Evolutionary conservation across 2,329 filamentous ascomycete species (phyloP), one percentile per base, ranked within the genome.

Genomic region (Fusarium zealandicum): DNA sequence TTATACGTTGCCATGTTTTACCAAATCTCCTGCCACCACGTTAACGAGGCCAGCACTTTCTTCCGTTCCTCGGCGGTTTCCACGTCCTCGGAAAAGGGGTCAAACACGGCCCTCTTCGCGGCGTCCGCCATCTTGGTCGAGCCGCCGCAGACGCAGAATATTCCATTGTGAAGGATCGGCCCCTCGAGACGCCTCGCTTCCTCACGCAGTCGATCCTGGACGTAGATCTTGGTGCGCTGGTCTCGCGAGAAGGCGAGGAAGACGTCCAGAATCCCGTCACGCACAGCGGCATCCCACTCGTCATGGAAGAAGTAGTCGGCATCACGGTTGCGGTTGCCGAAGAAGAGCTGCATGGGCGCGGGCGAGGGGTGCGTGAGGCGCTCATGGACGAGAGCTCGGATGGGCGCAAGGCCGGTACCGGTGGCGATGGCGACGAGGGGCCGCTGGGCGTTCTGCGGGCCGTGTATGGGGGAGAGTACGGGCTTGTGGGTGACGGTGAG

Each of bases 401-500:
- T 86, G 0, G 93, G 93, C 1, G 93, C 93, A 27, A 97, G 78
- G 6, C 93, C 93, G 0, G 93, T 97, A 3, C 93, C 93, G 0
- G 93, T 90, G 1, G 88, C 92, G 46, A 97, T 84, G 67, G 93
- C 85, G 28, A 96, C 78, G 7, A 93, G 81, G 0, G 92, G 89
- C 1, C 75, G 73, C 27, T 61, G 65, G 36, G 71, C 69, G 18
- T 74, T 71, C 14, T 66, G 59, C 5, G 75, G 30, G 59, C 76
- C 58, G 70, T 76, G 64, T 69, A 80, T 63, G 72, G 76, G 68
- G 72, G 69, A 69, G 49, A 73, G 67, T 49, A 76, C 79, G 75
- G 57, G 82, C 78, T 70, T 81, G 75, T 76, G 82, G 74, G 60
- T 87, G 68, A 96, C 80, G 18, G 74, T 79, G 13, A 96, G 75